Conservation (phyloP, 371 early-diverging fungal genomes). For the Mucor irregularis region DNA sequence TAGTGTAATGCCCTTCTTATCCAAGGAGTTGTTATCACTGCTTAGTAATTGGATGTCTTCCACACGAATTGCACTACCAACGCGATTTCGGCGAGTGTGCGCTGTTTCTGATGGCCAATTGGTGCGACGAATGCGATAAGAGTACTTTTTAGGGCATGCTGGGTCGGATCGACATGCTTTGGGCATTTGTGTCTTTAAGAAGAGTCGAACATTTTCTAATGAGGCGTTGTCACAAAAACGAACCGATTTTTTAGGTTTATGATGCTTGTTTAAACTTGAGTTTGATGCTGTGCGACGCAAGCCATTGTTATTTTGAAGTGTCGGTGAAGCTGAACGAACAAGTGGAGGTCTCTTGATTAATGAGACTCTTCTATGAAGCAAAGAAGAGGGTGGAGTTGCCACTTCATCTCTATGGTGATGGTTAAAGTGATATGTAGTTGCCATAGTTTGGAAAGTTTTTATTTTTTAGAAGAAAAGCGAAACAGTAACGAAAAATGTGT, state of each 20-base stretch:
- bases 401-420: background rate
- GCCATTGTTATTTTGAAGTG: background rate
- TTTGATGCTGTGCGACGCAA: constrained; percentile 2
- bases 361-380: background rate
- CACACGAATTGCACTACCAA: constrained; percentile 24
- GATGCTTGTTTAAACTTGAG: constrained; percentile 2
- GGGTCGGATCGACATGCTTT: constrained; percentile 50
- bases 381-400: no score
- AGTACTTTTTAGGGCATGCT: constrained; percentile 11
- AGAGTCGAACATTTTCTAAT: constrained; percentile 60
- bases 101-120: constrained; percentile 29
- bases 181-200: constrained; percentile 59
- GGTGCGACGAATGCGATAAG: constrained; percentile 8
- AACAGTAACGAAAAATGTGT: background rate
- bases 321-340: constrained; percentile 12
- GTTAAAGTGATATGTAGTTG: no score
- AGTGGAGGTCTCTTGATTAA: constrained; percentile 24
- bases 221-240: constrained; percentile 38
- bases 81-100: background rate
- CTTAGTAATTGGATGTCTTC: constrained; percentile 24
- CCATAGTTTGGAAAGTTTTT: no score
- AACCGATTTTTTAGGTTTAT: constrained; percentile 33
- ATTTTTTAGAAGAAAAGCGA: background rate
- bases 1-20: constrained; percentile 31
- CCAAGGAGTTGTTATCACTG: constrained; percentile 19